A percentile compares a stretch with the other conserved stretches of the same genome.
phyloP scores from a whole-genome alignment of 1,139 yeast genomes.

The Candida pseudoviswanathii region DNA sequence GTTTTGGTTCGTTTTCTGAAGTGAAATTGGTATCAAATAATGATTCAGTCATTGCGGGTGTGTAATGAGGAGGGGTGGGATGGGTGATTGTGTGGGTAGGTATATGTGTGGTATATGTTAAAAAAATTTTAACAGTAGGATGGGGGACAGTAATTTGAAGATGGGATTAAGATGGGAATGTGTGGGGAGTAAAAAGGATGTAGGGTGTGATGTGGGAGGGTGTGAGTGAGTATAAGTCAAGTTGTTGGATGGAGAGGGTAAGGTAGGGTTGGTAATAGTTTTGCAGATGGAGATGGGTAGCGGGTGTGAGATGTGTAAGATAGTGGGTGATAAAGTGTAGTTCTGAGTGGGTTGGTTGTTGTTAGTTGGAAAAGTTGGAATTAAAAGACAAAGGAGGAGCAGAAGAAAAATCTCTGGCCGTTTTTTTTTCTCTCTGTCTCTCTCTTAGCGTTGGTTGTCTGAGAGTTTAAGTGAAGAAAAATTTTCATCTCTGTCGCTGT shows the following conservation, averaged over 20 bases:
- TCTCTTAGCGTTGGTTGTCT: too few species aligned
- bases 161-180: neutral
- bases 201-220: neutral
- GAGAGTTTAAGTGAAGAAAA: neutral
- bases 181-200: neutral
- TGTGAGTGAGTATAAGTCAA: neutral
- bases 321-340: too few species aligned
- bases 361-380: neutral
- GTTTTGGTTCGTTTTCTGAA: constrained; percentile 22
- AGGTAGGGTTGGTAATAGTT: too few species aligned
- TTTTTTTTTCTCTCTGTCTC: neutral
- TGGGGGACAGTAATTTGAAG: neutral
- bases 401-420: neutral
- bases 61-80: neutral
- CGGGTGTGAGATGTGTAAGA: too few species aligned
- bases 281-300: too few species aligned
- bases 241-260: too few species aligned
- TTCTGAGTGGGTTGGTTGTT: too few species aligned
- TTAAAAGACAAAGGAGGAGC: neutral
- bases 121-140: too few species aligned
- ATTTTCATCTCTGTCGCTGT: neutral
- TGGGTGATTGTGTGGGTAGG: neutral
- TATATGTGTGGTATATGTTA: neutral
- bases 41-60: constrained; percentile 38
- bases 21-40: constrained; percentile 43